Base-by-base conservation (phyloP, 208 protist genomes). In the Acanthamoeba royreba region DNA sequence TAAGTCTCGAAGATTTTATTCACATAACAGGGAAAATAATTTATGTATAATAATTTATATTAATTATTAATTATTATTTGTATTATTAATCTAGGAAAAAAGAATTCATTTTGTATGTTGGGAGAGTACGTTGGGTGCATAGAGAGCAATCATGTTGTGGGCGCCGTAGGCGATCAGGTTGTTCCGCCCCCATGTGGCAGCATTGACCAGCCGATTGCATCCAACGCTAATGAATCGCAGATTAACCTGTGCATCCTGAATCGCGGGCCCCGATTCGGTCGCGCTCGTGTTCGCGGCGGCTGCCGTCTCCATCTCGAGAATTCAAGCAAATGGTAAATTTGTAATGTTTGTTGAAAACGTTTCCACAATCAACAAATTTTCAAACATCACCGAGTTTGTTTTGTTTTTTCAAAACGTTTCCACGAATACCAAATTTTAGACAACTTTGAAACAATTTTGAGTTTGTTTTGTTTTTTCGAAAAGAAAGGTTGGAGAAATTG, bases 141-240 rank as follows among this genome's bases (percentile, higher is more conserved):
- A 92, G 28, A 96, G 61, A 28, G 90, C 95, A 11, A 96, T 49
- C 40, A 88, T 94, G 72, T 94, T 93, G 33, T 94, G 69, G 17
- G 95, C 95, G 28, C 89, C 93, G 53, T 92, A 96, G 13, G 95
- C 95, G 35, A 93, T 55, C 4, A 96, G 19, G 55, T 79, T 43
- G 77, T 95, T 95, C 38, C 58, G 43, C 46, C 95, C 95, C 95
- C 95, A 96, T 42, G 13, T 15, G 8, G 91, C 81, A 22, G 49
- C 89, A 94, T 95, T 72, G n/a, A 88, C 93, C 31, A 93, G 33
- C 42, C 87, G 93, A 72, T 96, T 96, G 47, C 40, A 38, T 69
- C 95, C 95, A 38, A 96, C 47, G 38, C 92, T 94, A 55, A 95
- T 90, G 61, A 93, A 95, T 43, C 49, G 52, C 47, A 89, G 45